Evolutionary conservation across 352 stramenopile species (phyloP).

Genomic region (Phytophthora pluvialis): DNA sequence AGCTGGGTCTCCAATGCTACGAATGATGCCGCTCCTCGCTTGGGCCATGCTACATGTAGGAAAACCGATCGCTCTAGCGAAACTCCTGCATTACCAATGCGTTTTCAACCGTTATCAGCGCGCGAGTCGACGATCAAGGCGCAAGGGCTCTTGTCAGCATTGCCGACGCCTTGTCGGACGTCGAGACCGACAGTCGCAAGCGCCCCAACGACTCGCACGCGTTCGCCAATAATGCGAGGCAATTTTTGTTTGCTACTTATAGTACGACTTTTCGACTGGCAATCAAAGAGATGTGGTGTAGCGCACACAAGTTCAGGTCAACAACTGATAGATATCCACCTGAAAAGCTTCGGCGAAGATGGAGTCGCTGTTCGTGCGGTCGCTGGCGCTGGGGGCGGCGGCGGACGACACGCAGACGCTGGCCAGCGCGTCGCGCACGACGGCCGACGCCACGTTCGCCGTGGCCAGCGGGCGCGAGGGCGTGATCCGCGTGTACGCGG

Average conservation of each 20-base stretch:
- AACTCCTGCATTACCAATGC: slow-evolving; percentile 20
- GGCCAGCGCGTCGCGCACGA: slow-evolving; percentile 64
- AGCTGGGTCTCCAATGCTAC: too few species aligned
- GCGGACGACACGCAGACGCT: slow-evolving; percentile 53
- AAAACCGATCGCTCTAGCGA: not conserved
- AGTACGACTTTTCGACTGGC: too few species aligned
- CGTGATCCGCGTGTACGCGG: slow-evolving; percentile 83
- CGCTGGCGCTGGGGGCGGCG: slow-evolving; percentile 49
- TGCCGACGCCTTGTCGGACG: slow-evolving; percentile 4
- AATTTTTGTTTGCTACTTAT: too few species aligned
- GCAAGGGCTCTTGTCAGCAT: slow-evolving; percentile 7
- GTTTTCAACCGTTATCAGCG: slow-evolving; percentile 18
- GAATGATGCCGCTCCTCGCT: too few species aligned
- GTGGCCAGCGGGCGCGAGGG: slow-evolving; percentile 65
- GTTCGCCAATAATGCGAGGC: slow-evolving; percentile 4
- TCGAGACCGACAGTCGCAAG: slow-evolving; percentile 6
- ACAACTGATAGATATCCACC: not conserved
- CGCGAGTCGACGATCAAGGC: not conserved
- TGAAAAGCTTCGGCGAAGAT: slow-evolving; percentile 27
- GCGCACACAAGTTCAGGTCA: not conserved
- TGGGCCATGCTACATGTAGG: too few species aligned
- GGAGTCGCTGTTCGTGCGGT: slow-evolving; percentile 76
- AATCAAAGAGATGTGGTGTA: not conserved
- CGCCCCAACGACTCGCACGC: not conserved
- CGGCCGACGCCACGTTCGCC: slow-evolving; percentile 76